These are phyloP conservation scores for Fusarium temperatum DNA, from an alignment of 2,329 filamentous ascomycete species.

Conservation along the genomic window DNA sequence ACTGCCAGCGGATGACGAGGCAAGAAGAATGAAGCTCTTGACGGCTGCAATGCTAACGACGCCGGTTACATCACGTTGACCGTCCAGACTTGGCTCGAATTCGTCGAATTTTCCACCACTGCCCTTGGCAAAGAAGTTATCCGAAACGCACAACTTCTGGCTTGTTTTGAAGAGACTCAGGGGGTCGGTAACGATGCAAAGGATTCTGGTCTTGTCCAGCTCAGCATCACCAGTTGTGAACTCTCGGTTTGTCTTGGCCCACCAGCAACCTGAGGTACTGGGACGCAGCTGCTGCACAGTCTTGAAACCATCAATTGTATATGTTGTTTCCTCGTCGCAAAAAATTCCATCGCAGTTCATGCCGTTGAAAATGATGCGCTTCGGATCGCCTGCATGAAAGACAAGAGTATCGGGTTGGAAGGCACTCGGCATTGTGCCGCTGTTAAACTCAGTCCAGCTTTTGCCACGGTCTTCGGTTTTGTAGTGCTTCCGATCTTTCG, in stretches of 20 bases:
- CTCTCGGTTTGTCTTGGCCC: slow-evolving; percentile 79
- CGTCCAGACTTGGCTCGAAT: slow-evolving; percentile 80
- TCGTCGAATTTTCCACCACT: slow-evolving; percentile 61
- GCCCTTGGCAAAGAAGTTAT: slow-evolving; percentile 76
- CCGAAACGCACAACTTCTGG: slow-evolving; percentile 81
- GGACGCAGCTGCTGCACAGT: slow-evolving; percentile 71
- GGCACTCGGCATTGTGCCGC: slow-evolving; percentile 64
- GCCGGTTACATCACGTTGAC: slow-evolving; percentile 77
- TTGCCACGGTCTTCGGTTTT: slow-evolving; percentile 84
- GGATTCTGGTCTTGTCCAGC: slow-evolving; percentile 73
- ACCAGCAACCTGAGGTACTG: slow-evolving; percentile 81
- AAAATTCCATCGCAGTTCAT: slow-evolving; percentile 72
- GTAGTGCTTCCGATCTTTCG: slow-evolving; percentile 76
- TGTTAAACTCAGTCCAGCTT: slow-evolving; percentile 79
- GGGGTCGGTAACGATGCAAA: slow-evolving; percentile 82
- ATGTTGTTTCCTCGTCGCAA: slow-evolving; percentile 72
- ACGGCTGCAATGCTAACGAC: slow-evolving; percentile 84
- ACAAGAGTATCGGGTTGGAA: slow-evolving; percentile 64
- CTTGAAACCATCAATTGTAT: slow-evolving; percentile 88
- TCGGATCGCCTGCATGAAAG: slow-evolving; percentile 85
- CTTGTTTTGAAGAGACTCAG: slow-evolving; percentile 77
- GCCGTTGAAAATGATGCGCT: slow-evolving; percentile 87
- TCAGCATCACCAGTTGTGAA: slow-evolving; percentile 76
- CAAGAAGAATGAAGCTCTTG: slow-evolving; percentile 87
- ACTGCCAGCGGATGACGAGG: slow-evolving; percentile 79